Evolutionary conservation across 192 early-diverging fungal genomes (phyloP), one percentile per base, ranked within the genome.

Genomic region (Coemansia sp.): DNA sequence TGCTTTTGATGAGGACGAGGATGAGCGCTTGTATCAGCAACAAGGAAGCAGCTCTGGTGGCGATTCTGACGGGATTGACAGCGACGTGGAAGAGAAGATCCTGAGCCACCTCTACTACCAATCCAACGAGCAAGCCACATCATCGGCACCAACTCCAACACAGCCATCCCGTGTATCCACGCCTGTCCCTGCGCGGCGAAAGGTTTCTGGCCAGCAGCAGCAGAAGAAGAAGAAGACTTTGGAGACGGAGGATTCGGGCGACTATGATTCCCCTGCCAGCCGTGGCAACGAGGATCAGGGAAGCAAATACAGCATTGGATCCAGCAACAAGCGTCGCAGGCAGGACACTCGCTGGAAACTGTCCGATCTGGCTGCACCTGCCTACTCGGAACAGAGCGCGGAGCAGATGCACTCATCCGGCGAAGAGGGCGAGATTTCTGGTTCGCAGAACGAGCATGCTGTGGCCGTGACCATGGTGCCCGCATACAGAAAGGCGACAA

Each of bases 91-190:
- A 41, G 80, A 83, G 15, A 72, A 67, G 49, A 74, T 82, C 52
- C 62, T 82, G 23, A 77, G 80, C 58, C 75, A 77, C 45, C 53
- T 82, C 7, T 82, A 82, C 66, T 74, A 82, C 59, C 73, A 75
- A 42, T 64, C 73, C 13, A 68, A 65, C 56, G 67, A 65, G 18
- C 60, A 65, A 19, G 69, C 63, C 16, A 52, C 45, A 10, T 40
- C 56, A 38, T 38, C 39, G 13, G 57, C 15, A 5, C 16, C 53
- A 43, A 23, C 56, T 1, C 52, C 64, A 9, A 19, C 63, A 41
- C 61, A 41, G 54, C 3, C 39, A 19, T 41, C 57, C 9, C 57
- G 39, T 13, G 39, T 19, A 38, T 40, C 57, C 57, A 59, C 57
- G 13, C 57, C 57, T 18, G 38, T 32, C 12, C 15, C 26, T 39